phyloP scores from a whole-genome alignment of 345 rosid genomes.

The Sapria himalayana region DNA sequence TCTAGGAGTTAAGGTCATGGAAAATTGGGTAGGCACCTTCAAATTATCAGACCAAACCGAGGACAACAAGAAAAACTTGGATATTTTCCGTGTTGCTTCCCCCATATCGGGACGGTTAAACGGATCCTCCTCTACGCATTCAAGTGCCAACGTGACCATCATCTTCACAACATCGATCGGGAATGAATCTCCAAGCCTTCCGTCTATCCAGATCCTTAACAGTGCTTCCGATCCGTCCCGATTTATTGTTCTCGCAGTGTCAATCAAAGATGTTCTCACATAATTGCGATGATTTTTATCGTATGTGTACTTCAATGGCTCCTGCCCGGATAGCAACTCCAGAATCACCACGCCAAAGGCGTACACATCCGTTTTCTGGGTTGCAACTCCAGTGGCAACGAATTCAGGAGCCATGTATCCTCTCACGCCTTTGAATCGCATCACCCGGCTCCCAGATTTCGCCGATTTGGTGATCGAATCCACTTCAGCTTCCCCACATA shows the following conservation, averaged over 20 bases:
- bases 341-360: slow-evolving; percentile 63
- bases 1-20: slow-evolving; percentile 47
- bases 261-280: slow-evolving; percentile 34
- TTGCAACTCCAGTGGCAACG: slow-evolving; percentile 25
- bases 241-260: slow-evolving; percentile 25
- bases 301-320: slow-evolving; percentile 39
- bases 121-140: slow-evolving; percentile 45
- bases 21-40: slow-evolving; percentile 26
- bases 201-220: slow-evolving; percentile 60
- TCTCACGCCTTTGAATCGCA: slow-evolving; percentile 47
- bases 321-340: slow-evolving; percentile 64
- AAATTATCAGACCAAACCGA: slow-evolving; percentile 31
- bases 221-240: slow-evolving; percentile 13
- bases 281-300: slow-evolving; percentile 26
- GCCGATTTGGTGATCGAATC: slow-evolving; percentile 1
- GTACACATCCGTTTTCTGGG: slow-evolving; percentile 61
- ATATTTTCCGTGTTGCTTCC: slow-evolving; percentile 66
- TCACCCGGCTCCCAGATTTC: slow-evolving; percentile 11
- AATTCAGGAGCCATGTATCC: slow-evolving; percentile 89
- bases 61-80: slow-evolving; percentile 42
- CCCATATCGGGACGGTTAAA: slow-evolving; percentile 61
- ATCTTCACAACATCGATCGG: slow-evolving; percentile 49
- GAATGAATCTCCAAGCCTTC: slow-evolving; percentile 55
- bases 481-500: slow-evolving; percentile 40
- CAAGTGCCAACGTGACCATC: slow-evolving; percentile 35